Base-by-base conservation (phyloP, 1,139 yeast genomes). In the Candida neerlandica region DNA sequence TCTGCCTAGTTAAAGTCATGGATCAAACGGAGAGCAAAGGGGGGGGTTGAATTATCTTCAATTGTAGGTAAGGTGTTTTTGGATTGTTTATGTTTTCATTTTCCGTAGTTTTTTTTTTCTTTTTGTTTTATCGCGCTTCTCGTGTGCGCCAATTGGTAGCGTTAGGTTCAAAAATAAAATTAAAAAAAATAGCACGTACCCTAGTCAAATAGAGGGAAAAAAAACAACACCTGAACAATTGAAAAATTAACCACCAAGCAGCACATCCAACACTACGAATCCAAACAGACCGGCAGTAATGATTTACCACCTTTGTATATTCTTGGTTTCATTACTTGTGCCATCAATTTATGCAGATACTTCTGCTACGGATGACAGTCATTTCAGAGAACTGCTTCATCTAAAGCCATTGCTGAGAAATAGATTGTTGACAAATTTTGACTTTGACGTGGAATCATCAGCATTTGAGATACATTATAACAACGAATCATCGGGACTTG, bases 341-440 rank as follows among this genome's bases (percentile, higher is more conserved):
- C 40, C 41, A 4, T 19, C 30, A 1, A n/a, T 15, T 5, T 45
- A n/a, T 21, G 48, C 44, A 12, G 23, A 18, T 19, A 14, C 27
- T n/a, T 3, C 50, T 42, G 10, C n/a, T 19, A 16, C 19, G 12
- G 29, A 33, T 12, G 32, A 11, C n/a, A 33, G 40, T 9, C 39
- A 42, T 42, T 89, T 83, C 59, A 67, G 74, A 16, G 97, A 91
- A 66, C 61, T 71, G 21, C 73, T 91, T 44, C 66, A 71, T 21
- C 62, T 91, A 41, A 80, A 74, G 51, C 96, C 96, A 0, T 73
- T 91, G 49, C 86, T 94, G 6, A 75, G 85, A 47, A 88, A 88
- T 62, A 81, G 81, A 55, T 62, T 90, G 29, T 70, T 89, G 52
- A 75, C 92, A 0, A 80, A 89, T 18, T 89, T 89, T 63, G 71